Evolutionary conservation across 2,329 filamentous ascomycete genomes (phyloP).

Genomic region (Botryotinia narcissicola): DNA sequence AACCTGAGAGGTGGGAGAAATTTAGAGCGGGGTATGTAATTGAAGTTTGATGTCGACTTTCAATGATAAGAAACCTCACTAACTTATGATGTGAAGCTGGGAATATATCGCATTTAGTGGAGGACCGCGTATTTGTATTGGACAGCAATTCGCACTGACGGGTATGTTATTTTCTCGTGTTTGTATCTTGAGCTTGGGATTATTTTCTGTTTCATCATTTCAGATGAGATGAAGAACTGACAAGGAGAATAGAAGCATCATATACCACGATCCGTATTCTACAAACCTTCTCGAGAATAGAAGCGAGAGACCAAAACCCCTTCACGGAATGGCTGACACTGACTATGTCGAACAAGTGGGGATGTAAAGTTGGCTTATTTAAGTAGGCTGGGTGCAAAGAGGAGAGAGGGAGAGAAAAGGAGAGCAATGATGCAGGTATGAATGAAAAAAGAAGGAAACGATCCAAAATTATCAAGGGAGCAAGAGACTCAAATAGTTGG

Average conservation of each 20-base stretch:
- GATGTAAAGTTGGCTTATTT: constrained; percentile 26
- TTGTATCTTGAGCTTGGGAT: constrained; percentile 26
- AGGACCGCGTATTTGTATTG: constrained; percentile 68
- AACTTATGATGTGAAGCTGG: constrained; percentile 56
- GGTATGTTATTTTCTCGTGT: constrained; percentile 27
- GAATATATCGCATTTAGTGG: constrained; percentile 75
- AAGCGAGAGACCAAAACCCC: constrained; percentile 28
- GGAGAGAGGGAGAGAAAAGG: too few species aligned
- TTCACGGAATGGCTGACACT: constrained; percentile 30
- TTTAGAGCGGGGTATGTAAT: constrained; percentile 10
- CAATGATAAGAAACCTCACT: neutral
- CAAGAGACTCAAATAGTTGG: neutral
- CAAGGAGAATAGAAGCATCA: constrained; percentile 43
- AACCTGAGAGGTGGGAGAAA: constrained; percentile 39
- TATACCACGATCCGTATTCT: constrained; percentile 39
- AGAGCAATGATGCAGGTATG: neutral
- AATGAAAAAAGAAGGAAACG: neutral
- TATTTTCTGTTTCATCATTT: fast-evolving
- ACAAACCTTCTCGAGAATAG: constrained; percentile 35
- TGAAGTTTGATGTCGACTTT: neutral
- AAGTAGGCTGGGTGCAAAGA: neutral
- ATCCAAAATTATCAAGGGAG: neutral
- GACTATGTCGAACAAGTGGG: constrained; percentile 28
- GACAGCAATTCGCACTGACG: constrained; percentile 41
- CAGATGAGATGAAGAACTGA: constrained; percentile 33